These are phyloP conservation scores for Geotrichum siamense DNA, from an alignment of 1,139 yeast species.

Conservation along the genomic window DNA sequence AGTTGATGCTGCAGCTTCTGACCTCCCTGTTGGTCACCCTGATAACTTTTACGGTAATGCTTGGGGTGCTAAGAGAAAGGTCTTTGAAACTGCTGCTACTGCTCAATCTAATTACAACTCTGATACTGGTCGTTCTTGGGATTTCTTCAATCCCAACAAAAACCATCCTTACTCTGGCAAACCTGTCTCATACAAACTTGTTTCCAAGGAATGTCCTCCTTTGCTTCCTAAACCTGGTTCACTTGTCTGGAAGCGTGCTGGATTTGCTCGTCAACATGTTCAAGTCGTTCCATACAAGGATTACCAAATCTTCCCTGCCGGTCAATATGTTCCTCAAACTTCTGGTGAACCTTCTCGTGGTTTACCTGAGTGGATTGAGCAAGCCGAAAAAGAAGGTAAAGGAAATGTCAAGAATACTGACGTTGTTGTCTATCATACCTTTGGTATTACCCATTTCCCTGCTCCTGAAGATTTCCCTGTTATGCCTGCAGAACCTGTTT, in stretches of 20 bases:
- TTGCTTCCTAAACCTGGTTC: constrained; percentile 69
- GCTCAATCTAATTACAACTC: constrained; percentile 59
- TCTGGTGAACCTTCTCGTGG: constrained; percentile 68
- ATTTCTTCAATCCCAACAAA: constrained; percentile 62
- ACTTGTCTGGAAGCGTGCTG: constrained; percentile 71
- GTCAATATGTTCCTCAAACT: constrained; percentile 73
- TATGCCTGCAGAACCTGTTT: constrained; percentile 80
- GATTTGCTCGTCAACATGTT: constrained; percentile 64
- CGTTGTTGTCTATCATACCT: constrained; percentile 60
- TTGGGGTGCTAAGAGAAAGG: constrained; percentile 55
- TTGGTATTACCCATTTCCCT: too few relatives aligned
- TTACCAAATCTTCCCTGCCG: constrained; percentile 68
- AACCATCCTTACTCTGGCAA: constrained; percentile 63
- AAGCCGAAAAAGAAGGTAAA: constrained; percentile 47
- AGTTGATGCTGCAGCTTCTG: constrained; percentile 57
- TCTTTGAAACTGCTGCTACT: constrained; percentile 60
- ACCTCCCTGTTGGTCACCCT: constrained; percentile 55
- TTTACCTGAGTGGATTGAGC: constrained; percentile 57
- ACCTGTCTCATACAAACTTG: constrained; percentile 70
- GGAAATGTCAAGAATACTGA: constrained; percentile 61
- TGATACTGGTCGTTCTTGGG: constrained; percentile 67
- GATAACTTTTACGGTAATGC: constrained; percentile 70
- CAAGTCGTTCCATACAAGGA: constrained; percentile 61
- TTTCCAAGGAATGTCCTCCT: constrained; percentile 69
- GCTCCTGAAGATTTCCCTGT: constrained; percentile 87